Percentiles rank a stretch among this genome's conserved stretches.
Conservation (phyloP, 768 basidiomycete species). For the Mycena latifolia region DNA sequence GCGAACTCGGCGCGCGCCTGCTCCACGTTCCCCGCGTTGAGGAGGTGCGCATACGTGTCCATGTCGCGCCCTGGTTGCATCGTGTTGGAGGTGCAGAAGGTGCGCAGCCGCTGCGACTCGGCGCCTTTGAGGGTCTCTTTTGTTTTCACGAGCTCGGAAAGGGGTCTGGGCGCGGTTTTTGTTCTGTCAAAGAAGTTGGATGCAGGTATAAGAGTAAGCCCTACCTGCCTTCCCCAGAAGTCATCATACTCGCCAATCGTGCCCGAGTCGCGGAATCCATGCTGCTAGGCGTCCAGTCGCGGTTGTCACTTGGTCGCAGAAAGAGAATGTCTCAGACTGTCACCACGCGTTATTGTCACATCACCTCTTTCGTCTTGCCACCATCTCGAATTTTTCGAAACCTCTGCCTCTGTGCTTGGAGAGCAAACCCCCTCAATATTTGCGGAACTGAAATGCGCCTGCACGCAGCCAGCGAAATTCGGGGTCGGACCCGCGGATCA, state of each 20-base stretch:
- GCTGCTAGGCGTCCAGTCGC: too few relatives aligned
- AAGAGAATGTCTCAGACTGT: too few relatives aligned
- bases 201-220: neutral
- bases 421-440: too few relatives aligned
- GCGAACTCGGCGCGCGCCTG: constrained; percentile 43
- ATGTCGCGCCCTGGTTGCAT: constrained; percentile 53
- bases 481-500: too few relatives aligned
- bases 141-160: constrained; percentile 47
- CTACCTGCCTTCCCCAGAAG: neutral
- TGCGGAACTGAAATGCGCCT: too few relatives aligned
- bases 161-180: constrained; percentile 30
- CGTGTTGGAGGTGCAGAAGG: constrained; percentile 47
- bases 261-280: neutral
- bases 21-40: constrained; percentile 43
- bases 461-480: too few relatives aligned
- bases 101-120: constrained; percentile 54
- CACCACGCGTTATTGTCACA: too few relatives aligned
- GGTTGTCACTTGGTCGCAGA: too few relatives aligned
- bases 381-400: too few relatives aligned
- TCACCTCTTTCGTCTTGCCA: too few relatives aligned
- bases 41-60: constrained; percentile 45
- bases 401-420: too few relatives aligned
- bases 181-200: neutral
- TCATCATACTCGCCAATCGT: neutral
- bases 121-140: constrained; percentile 48